Conservation (phyloP, 2,329 filamentous ascomycete genomes). For the Davidsoniella virescens region DNA sequence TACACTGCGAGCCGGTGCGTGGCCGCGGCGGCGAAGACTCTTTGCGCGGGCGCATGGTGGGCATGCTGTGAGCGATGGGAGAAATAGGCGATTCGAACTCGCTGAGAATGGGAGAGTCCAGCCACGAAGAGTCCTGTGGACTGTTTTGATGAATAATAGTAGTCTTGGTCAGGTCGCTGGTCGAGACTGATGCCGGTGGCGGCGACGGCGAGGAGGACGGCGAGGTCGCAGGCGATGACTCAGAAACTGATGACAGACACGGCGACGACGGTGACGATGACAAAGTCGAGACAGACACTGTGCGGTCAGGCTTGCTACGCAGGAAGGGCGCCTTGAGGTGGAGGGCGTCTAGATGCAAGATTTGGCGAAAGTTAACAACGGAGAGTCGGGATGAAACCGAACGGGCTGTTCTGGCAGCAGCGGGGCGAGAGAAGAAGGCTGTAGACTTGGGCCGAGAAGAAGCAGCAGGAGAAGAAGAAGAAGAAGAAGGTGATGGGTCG, state of each 20-base stretch:
- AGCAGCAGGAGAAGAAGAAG: not conserved
- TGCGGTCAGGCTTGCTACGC: constrained; percentile 1
- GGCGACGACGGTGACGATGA: constrained; percentile 10
- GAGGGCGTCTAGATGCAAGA: constrained; percentile 10
- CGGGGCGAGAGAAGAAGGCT: not conserved
- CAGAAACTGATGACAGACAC: constrained; percentile 6
- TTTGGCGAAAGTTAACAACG: constrained; percentile 9
- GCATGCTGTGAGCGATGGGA: not conserved
- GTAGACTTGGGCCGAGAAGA: not conserved
- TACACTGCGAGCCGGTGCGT: constrained; percentile 7
- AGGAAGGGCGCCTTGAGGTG: constrained; percentile 7
- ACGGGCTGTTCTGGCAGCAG: not conserved
- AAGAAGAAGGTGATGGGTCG: not conserved
- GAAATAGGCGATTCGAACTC: not conserved
- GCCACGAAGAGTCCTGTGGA: not conserved
- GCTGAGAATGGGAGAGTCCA: not conserved
- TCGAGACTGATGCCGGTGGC: constrained; percentile 1
- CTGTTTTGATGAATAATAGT: not conserved
- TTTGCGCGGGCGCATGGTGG: constrained; percentile 1
- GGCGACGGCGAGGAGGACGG: not conserved
- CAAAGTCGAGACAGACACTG: not conserved
- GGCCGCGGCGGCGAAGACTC: not conserved
- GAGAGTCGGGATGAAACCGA: constrained; percentile 6
- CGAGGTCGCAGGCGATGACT: constrained; percentile 3
- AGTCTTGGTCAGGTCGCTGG: constrained; percentile 1